Evolutionary conservation across 75 land plant species (phyloP), one percentile per base, ranked within the genome.

Genomic region (Pseudotsuga menziesii): DNA sequence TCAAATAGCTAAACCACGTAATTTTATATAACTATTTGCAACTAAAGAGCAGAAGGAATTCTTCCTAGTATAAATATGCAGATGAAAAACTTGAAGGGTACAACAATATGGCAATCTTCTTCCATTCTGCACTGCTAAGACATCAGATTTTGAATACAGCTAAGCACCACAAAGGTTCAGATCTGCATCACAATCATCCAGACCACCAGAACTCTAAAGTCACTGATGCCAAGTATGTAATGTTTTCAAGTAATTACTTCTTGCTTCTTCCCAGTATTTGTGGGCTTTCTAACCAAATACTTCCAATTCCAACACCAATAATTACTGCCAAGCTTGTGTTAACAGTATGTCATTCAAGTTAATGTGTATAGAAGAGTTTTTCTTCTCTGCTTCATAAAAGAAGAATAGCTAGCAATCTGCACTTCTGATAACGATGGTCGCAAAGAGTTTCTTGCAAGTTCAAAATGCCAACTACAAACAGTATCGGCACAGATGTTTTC

Each of bases 391-490:
- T 73, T 75, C 74, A 52, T 74, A 55, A 86, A 87, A 66, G 80
- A 78, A 26, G 85, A 80, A 82, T 86, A 90, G 55, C 80, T 81
- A 12, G 80, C 84, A 60, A 90, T 77, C 56, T 79, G 57, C 44
- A 80, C 63, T 26, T 63, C 57, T 2, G 92, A 80, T 57, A 90
- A 75, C 16, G 89, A 79, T 26, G 91, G 87, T 48, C 77, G 58
- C 52, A 89, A 69, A 17, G 78, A 78, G 57, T 79, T 73, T 76
- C 80, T 67, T 20, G 88, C 92, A 57, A 57, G 55, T 39, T 58
- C 58, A 84, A 94, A 92, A 82, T 94, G 98, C 16, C 86, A 83
- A 62, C 61, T 57, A 71, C 63, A 77, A 17, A 94, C 93, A 3
- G 57, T 73, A 27, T 78, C 73, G 8, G 90, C 91, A 64, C 78